These are phyloP conservation scores for Fusarium verticillioides DNA, from an alignment of 2,329 filamentous ascomycete genomes.

Conservation along the genomic window DNA sequence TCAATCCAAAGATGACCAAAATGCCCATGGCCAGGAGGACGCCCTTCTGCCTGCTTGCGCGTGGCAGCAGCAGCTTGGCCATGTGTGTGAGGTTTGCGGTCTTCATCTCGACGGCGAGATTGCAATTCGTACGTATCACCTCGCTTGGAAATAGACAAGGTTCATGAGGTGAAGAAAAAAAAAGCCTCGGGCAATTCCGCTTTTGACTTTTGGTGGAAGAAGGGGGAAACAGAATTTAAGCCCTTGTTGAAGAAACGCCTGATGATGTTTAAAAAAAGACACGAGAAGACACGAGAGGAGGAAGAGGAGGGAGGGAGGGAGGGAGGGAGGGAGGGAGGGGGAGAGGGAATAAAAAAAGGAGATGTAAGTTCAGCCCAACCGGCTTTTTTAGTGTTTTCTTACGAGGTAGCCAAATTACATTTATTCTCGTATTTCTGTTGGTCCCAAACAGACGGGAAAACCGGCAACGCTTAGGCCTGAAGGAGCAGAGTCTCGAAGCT, in stretches of 20 bases:
- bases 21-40: constrained; percentile 11
- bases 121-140: background rate
- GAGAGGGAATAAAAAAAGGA: background rate
- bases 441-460: background rate
- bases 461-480: constrained; percentile 1
- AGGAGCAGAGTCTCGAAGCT: background rate
- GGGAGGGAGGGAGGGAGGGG: background rate
- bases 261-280: background rate
- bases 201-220: background rate
- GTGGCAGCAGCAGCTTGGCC: background rate
- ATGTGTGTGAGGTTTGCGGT: background rate
- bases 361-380: background rate
- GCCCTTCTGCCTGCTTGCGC: constrained; percentile 9
- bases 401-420: background rate
- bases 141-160: background rate
- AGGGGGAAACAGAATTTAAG: background rate
- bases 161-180: background rate
- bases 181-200: background rate
- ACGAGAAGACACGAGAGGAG: background rate
- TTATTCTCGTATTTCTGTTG: constrained; percentile 5
- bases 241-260: background rate
- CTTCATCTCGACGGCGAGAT: background rate
- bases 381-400: background rate
- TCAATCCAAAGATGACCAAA: constrained; percentile 1
- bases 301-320: background rate